phyloP scores from a whole-genome alignment of 225 moss, liverwort and hornwort species.

The Bryum argenteum region DNA sequence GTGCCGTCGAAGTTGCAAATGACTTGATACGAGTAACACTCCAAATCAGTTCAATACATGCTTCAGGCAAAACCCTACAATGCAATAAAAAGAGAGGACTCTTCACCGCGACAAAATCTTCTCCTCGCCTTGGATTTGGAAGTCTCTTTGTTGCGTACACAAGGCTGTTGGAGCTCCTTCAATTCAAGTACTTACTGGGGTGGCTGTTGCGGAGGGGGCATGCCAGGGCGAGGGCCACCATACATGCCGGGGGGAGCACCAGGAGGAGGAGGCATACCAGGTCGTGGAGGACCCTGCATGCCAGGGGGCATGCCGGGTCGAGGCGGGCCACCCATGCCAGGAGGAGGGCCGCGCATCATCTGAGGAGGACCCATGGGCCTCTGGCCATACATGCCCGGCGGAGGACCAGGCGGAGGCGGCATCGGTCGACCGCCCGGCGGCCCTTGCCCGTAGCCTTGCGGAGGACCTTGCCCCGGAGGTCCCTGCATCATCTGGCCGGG shows the following conservation, averaged over 20 bases:
- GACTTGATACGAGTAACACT: conserved; percentile 20
- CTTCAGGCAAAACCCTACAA: conserved; percentile 29
- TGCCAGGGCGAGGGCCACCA: conserved; percentile 86
- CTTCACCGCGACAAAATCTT: conserved; percentile 23
- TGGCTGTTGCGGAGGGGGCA: conserved; percentile 77
- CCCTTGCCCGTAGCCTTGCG: conserved; percentile 49
- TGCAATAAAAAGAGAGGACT: too few species aligned
- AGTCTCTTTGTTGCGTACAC: too few species aligned
- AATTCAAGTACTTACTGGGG: conserved; percentile 23
- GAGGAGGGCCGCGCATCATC: conserved; percentile 98
- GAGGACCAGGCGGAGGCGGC: conserved; percentile 55
- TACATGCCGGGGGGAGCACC: conserved; percentile 84
- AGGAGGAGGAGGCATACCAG: conserved; percentile 81
- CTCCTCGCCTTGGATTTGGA: conserved; percentile 18
- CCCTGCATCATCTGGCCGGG: conserved; percentile 69
- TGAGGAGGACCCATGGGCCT: conserved; percentile 90
- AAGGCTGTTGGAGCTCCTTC: too few species aligned
- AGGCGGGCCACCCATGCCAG: conserved; percentile 82
- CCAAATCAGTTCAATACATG: conserved; percentile 28
- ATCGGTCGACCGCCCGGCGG: conserved; percentile 43
- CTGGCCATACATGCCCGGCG: conserved; percentile 80
- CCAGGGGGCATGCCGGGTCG: conserved; percentile 93
- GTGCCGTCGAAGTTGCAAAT: conserved; percentile 14
- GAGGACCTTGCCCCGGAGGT: conserved; percentile 20
- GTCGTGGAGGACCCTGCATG: conserved; percentile 81